Conservation (phyloP, 192 early-diverging fungal genomes). For the Backusella luteola region DNA sequence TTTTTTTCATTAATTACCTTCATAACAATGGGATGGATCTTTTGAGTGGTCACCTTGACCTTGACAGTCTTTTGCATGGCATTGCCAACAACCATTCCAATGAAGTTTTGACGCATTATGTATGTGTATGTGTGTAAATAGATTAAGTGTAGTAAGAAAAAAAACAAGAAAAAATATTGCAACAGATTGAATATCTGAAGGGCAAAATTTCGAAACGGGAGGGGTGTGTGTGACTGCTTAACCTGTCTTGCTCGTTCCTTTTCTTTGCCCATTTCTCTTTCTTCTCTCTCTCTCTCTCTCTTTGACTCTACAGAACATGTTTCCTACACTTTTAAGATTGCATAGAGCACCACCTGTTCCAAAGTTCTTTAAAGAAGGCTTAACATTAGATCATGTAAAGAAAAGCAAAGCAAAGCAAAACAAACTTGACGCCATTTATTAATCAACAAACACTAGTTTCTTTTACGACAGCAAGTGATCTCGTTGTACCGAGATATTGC, state of each 20-base stretch:
- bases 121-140: neutral
- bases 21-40: slow-evolving; percentile 78
- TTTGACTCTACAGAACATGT: neutral
- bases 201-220: neutral
- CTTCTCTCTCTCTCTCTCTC: neutral
- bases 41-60: slow-evolving; percentile 76
- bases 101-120: slow-evolving; percentile 73
- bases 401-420: neutral
- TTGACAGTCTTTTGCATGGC: slow-evolving; percentile 90
- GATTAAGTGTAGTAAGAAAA: neutral
- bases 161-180: neutral
- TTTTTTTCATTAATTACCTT: slow-evolving; percentile 60
- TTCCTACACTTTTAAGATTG: slow-evolving; percentile 4
- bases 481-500: slow-evolving; percentile 35
- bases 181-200: slow-evolving; percentile 2
- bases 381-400: slow-evolving; percentile 35
- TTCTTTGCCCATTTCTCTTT: neutral
- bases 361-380: slow-evolving; percentile 26
- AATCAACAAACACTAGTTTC: slow-evolving; percentile 12
- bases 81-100: slow-evolving; percentile 86
- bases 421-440: neutral
- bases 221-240: slow-evolving; percentile 7
- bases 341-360: slow-evolving; percentile 25
- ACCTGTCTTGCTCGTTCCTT: neutral
- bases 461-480: slow-evolving; percentile 26